Conservation (phyloP, 2,329 filamentous ascomycete genomes). For the Dothiorella sarmentorum region DNA sequence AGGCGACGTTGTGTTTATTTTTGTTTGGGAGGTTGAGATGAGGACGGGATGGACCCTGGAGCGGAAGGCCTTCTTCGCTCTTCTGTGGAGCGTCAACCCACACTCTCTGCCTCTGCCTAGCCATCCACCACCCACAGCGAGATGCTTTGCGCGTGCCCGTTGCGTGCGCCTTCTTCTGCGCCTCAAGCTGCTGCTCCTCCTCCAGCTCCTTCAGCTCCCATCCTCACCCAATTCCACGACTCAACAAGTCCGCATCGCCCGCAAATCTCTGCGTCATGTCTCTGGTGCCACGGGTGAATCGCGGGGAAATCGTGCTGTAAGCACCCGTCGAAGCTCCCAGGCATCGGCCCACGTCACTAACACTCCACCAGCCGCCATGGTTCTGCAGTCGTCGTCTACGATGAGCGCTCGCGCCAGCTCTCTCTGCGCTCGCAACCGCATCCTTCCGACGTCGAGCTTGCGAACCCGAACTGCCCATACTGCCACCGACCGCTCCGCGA, state of each 20-base stretch:
- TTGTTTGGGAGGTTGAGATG: neutral
- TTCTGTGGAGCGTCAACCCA: conserved; percentile 16
- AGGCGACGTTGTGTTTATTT: no score
- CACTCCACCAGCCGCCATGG: conserved; percentile 69
- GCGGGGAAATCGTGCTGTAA: conserved; percentile 19
- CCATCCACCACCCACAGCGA: conserved; percentile 12
- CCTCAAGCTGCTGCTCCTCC: neutral
- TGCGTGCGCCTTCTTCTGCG: neutral
- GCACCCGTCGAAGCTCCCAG: neutral
- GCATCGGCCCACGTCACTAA: neutral
- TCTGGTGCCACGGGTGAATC: conserved; percentile 17
- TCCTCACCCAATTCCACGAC: neutral
- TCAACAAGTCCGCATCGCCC: neutral
- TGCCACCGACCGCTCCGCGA: conserved; percentile 71
- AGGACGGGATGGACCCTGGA: neutral
- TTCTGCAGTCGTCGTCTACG: conserved; percentile 87
- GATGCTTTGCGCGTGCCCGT: neutral
- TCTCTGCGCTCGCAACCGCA: conserved; percentile 66
- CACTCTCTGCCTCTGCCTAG: conserved; percentile 2
- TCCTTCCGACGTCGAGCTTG: conserved; percentile 52
- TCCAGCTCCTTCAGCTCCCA: neutral
- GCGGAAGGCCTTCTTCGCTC: neutral
- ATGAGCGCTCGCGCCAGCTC: conserved; percentile 78
- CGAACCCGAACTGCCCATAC: conserved; percentile 73
- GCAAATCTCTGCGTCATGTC: conserved; percentile 7